Percentiles rank a stretch among this genome's conserved stretches.
phyloP scores from a whole-genome alignment of 805 yeast genomes.

The Cyberlindnera nakhonratchasimensis region DNA sequence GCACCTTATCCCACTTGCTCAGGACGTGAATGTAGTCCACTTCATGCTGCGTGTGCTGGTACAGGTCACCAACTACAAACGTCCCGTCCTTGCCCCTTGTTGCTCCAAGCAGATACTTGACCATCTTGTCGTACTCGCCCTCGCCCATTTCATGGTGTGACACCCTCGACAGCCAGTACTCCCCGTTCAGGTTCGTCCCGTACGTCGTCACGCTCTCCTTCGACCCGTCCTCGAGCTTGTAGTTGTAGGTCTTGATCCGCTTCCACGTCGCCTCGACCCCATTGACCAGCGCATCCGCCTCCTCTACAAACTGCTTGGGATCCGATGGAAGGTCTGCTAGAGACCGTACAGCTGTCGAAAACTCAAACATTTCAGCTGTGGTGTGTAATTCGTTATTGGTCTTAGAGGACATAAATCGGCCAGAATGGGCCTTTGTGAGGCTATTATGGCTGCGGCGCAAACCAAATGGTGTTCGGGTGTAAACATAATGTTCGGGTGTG shows the following conservation, averaged over 20 bases:
- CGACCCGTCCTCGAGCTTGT: constrained; percentile 25
- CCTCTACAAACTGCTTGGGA: constrained; percentile 17
- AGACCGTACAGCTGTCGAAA: constrained; percentile 16
- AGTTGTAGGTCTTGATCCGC: constrained; percentile 31
- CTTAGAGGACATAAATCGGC: too few relatives aligned
- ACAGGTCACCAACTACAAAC: constrained; percentile 23
- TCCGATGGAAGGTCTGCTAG: constrained; percentile 19
- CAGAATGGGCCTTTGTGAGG: too few relatives aligned
- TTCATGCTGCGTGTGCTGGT: constrained; percentile 33
- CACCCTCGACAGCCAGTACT: constrained; percentile 35
- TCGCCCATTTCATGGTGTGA: constrained; percentile 25
- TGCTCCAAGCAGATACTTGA: constrained; percentile 31
- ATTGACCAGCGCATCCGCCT: constrained; percentile 27
- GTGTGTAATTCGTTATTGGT: too few relatives aligned
- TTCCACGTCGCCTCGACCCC: constrained; percentile 30
- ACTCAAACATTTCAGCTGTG: constrained; percentile 20
- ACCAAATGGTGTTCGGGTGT: too few relatives aligned
- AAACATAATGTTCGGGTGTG: too few relatives aligned
- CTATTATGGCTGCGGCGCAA: too few relatives aligned
- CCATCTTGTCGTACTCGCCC: constrained; percentile 27
- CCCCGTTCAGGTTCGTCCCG: constrained; percentile 24
- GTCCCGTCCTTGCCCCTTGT: constrained; percentile 12
- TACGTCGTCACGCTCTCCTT: constrained; percentile 33
- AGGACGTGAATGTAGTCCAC: constrained; percentile 34
- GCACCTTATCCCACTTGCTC: constrained; percentile 25